These are phyloP conservation scores for Paraglomus occultum DNA, from an alignment of 192 early-diverging fungal genomes.

Conservation along the genomic window DNA sequence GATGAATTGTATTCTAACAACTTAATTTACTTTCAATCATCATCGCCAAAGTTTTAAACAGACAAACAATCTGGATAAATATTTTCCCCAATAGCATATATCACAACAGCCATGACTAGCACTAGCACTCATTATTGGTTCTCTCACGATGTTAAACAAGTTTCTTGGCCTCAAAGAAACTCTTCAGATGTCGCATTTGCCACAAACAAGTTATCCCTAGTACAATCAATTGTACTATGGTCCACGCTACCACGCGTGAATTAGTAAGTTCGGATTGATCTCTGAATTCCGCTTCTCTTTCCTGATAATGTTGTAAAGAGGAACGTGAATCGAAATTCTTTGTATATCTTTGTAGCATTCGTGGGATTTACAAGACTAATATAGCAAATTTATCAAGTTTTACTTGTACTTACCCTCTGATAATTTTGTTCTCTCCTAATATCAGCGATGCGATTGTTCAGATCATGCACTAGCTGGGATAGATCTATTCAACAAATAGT, in stretches of 20 bases:
- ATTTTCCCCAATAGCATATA: too few relatives aligned
- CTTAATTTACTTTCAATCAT: too few relatives aligned
- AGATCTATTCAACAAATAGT: slow-evolving; percentile 52
- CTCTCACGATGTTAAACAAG: slow-evolving; percentile 58
- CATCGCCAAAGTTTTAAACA: too few relatives aligned
- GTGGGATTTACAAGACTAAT: background rate
- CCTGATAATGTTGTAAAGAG: slow-evolving; percentile 44
- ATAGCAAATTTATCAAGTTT: slow-evolving; percentile 3
- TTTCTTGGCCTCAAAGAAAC: slow-evolving; percentile 91
- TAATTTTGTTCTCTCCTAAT: slow-evolving; percentile 88
- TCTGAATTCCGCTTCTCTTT: slow-evolving; percentile 89
- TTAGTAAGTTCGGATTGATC: slow-evolving; percentile 83
- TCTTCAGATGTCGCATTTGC: slow-evolving; percentile 84
- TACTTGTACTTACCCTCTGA: slow-evolving; percentile 66
- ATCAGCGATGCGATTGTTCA: slow-evolving; percentile 77
- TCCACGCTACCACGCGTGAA: slow-evolving; percentile 82
- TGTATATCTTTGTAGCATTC: background rate
- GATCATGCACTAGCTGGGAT: slow-evolving; percentile 68
- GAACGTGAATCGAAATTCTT: slow-evolving; percentile 3
- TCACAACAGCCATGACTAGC: too few relatives aligned
- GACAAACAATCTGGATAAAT: too few relatives aligned
- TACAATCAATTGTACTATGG: slow-evolving; percentile 79
- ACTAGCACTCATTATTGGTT: too few relatives aligned
- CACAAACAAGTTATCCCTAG: slow-evolving; percentile 75
- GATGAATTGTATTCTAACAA: too few relatives aligned